These are phyloP conservation scores for Bruguiera sexangula DNA, from an alignment of 345 rosid genomes.

Conservation along the genomic window DNA sequence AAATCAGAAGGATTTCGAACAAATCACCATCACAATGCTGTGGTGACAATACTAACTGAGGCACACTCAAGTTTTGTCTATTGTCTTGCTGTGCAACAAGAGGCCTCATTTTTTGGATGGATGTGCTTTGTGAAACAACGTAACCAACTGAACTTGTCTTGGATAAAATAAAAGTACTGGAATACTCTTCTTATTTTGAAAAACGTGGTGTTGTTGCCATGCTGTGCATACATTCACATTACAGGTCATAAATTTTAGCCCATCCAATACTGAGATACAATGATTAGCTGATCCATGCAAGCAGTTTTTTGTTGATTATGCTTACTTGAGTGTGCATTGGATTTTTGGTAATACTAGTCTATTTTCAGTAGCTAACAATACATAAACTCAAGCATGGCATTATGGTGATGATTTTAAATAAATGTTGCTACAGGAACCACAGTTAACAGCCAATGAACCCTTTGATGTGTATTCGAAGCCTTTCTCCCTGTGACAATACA, in stretches of 20 bases:
- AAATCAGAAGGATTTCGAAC: neutral
- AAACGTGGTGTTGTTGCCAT: too few species aligned
- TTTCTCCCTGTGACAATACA: conserved; percentile 43
- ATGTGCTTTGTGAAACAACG: neutral
- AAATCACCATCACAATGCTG: too few species aligned
- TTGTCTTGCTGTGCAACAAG: neutral
- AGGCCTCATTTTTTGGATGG: neutral
- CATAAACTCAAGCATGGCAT: neutral
- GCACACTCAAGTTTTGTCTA: neutral
- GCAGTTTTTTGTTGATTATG: too few species aligned
- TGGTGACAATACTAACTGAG: too few species aligned
- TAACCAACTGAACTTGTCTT: too few species aligned
- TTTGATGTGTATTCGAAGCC: conserved; percentile 65
- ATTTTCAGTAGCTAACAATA: neutral
- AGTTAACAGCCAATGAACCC: conserved; percentile 54
- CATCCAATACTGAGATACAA: too few species aligned
- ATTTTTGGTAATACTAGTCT: neutral
- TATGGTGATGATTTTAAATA: neutral
- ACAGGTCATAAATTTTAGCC: too few species aligned
- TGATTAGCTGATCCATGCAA: too few species aligned
- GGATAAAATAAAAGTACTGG: too few species aligned
- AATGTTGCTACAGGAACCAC: conserved; percentile 73
- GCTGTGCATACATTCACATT: too few species aligned
- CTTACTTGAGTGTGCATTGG: too few species aligned
- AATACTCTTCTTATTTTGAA: too few species aligned